Evolutionary conservation across 2,329 filamentous ascomycete genomes (phyloP).

Genomic region (Talaromyces sp.): DNA sequence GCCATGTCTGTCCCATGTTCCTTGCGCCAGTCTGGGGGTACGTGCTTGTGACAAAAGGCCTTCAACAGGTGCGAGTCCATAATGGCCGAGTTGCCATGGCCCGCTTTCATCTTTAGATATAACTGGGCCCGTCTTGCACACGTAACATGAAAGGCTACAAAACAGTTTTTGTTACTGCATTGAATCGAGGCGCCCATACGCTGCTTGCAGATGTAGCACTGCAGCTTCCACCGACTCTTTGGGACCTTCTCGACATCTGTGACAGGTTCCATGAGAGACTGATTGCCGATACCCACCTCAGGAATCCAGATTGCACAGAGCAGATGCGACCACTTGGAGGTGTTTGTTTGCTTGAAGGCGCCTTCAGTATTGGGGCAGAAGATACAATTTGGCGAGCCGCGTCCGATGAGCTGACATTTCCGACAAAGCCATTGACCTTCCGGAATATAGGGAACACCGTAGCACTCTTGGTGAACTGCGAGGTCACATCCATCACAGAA

Average conservation of each 20-base stretch:
- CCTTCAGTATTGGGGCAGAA: slow-evolving; percentile 98
- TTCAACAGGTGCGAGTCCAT: slow-evolving; percentile 81
- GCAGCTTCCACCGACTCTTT: slow-evolving; percentile 86
- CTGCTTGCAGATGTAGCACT: slow-evolving; percentile 95
- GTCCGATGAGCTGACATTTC: slow-evolving; percentile 92
- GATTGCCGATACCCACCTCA: slow-evolving; percentile 90
- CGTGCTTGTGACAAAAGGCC: slow-evolving; percentile 94
- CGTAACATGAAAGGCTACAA: slow-evolving; percentile 94
- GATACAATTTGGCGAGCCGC: slow-evolving; percentile 89
- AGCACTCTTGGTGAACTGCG: slow-evolving; percentile 97
- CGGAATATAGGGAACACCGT: slow-evolving; percentile 96
- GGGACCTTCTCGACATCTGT: slow-evolving; percentile 98
- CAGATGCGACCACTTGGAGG: slow-evolving; percentile 93
- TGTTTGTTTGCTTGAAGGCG: slow-evolving; percentile 96
- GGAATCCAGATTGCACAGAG: slow-evolving; percentile 98
- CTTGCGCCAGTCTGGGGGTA: slow-evolving; percentile 79
- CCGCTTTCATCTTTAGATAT: slow-evolving; percentile 95
- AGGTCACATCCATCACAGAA: slow-evolving; percentile 98
- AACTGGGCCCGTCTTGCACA: slow-evolving; percentile 84
- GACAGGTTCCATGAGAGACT: slow-evolving; percentile 96
- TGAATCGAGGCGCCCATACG: slow-evolving; percentile 98
- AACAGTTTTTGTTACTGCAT: slow-evolving; percentile 96
- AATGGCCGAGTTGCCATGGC: slow-evolving; percentile 70
- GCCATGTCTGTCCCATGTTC: slow-evolving; percentile 80
- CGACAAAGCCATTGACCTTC: slow-evolving; percentile 98